Evolutionary conservation across 768 basidiomycete genomes (phyloP).

Genomic region (Tylopilus intermedius): DNA sequence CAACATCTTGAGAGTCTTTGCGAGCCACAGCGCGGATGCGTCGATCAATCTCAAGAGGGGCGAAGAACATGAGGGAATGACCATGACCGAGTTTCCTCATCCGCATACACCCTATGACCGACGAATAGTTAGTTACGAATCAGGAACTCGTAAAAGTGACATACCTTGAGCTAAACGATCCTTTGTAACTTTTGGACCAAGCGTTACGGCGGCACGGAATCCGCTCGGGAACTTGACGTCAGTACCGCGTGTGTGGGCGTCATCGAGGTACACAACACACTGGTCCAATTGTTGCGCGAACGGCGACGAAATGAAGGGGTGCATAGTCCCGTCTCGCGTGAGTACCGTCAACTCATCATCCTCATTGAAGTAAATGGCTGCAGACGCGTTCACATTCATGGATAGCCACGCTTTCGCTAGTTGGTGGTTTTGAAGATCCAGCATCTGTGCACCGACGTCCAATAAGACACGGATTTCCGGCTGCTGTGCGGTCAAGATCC

Average conservation of each 20-base stretch:
- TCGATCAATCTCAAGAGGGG: slow-evolving; percentile 36
- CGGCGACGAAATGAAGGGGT: slow-evolving; percentile 30
- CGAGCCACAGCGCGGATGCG: slow-evolving; percentile 28
- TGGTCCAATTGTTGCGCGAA: slow-evolving; percentile 32
- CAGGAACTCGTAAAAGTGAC: background rate
- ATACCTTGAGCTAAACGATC: slow-evolving; percentile 34
- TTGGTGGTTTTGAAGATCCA: slow-evolving; percentile 43
- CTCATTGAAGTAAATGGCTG: slow-evolving; percentile 38
- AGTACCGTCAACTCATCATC: slow-evolving; percentile 3
- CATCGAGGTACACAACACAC: slow-evolving; percentile 37
- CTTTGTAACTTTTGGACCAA: slow-evolving; percentile 36
- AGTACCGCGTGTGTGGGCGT: slow-evolving; percentile 38
- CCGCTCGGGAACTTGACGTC: slow-evolving; percentile 34
- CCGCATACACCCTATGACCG: slow-evolving; percentile 40
- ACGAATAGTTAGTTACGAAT: background rate
- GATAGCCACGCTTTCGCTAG: slow-evolving; percentile 40
- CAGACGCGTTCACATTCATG: slow-evolving; percentile 11
- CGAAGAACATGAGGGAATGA: slow-evolving; percentile 44
- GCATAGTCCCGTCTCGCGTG: slow-evolving; percentile 16
- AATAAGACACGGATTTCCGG: slow-evolving; percentile 44
- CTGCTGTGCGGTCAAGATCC: slow-evolving; percentile 29
- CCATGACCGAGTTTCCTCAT: slow-evolving; percentile 44
- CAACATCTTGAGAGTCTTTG: slow-evolving; percentile 3
- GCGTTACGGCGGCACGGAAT: slow-evolving; percentile 35
- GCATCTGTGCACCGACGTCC: slow-evolving; percentile 55